A percentile compares a stretch with the other conserved stretches of the same genome.
Evolutionary conservation across 2,329 filamentous ascomycete genomes (phyloP).

Genomic region (Geosmithia flava): DNA sequence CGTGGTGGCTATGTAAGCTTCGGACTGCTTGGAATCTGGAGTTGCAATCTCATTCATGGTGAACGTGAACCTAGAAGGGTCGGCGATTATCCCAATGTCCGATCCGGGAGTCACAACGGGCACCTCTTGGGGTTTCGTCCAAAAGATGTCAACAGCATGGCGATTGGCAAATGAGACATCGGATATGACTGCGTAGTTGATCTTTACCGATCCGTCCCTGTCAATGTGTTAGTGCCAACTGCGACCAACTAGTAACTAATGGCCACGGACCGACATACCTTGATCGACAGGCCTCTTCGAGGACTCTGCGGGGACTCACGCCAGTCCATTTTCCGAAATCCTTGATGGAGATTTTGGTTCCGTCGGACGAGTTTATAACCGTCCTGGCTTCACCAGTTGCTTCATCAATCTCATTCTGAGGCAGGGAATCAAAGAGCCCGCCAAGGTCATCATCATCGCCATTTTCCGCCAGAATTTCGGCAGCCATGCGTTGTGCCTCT

Average conservation of each 20-base stretch:
- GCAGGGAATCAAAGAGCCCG: conserved; percentile 45
- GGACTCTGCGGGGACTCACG: conserved; percentile 57
- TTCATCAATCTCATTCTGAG: conserved; percentile 46
- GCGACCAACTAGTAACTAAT: neutral
- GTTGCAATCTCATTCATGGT: conserved; percentile 67
- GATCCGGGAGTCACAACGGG: conserved; percentile 19
- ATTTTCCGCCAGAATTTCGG: conserved; percentile 41
- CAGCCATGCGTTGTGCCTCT: conserved; percentile 46
- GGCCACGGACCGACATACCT: conserved; percentile 33
- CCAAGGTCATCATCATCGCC: conserved; percentile 34
- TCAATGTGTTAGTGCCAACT: conserved; percentile 1
- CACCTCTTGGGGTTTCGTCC: conserved; percentile 61
- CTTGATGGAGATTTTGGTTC: conserved; percentile 49
- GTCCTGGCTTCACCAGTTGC: conserved; percentile 45
- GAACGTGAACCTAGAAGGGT: conserved; percentile 46
- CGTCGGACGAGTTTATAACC: conserved; percentile 37
- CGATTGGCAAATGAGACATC: conserved; percentile 63
- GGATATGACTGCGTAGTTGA: conserved; percentile 60
- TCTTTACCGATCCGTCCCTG: conserved; percentile 57
- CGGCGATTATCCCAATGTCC: conserved; percentile 30
- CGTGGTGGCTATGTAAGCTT: conserved; percentile 71
- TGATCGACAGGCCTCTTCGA: conserved; percentile 82
- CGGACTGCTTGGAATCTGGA: conserved; percentile 67
- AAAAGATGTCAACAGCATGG: conserved; percentile 61
- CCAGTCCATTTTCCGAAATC: conserved; percentile 81